phyloP scores from a whole-genome alignment of 2,329 filamentous ascomycete species.

The Diaporthe sp. region DNA sequence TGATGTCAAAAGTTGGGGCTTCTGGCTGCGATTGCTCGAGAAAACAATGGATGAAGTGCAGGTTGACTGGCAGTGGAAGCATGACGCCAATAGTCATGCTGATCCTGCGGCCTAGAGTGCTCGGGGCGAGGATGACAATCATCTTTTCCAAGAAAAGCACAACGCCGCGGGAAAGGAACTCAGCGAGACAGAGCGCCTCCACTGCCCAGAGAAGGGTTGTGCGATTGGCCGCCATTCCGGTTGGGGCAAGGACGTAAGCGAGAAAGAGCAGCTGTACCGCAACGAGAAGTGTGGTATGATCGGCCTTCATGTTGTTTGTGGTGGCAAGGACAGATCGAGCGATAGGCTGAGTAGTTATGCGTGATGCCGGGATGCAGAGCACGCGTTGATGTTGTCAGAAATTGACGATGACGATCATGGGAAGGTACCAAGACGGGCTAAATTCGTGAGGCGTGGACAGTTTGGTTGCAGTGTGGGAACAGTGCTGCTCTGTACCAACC shows the following conservation, averaged over 20 bases:
- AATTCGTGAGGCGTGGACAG: not conserved
- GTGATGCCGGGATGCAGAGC: not conserved
- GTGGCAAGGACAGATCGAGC: not conserved
- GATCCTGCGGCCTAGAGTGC: not conserved
- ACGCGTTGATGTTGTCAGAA: not conserved
- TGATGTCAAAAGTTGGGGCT: not conserved
- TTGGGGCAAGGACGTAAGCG: not conserved
- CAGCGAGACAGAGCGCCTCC: not conserved
- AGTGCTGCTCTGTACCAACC: not conserved
- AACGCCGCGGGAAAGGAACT: not conserved
- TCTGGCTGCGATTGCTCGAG: not conserved
- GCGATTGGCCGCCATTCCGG: not conserved
- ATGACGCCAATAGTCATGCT: not conserved
- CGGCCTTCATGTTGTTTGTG: not conserved
- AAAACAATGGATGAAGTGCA: not conserved
- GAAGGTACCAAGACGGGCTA: not conserved
- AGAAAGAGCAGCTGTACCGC: not conserved
- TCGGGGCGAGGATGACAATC: too few relatives aligned
- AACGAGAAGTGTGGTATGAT: too few relatives aligned
- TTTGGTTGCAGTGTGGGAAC: accelerated
- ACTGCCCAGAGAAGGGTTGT: not conserved
- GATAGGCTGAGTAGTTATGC: not conserved
- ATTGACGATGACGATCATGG: not conserved
- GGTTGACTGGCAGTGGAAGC: not conserved
- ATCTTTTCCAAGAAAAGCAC: not conserved